A percentile compares a stretch with the other conserved stretches of the same genome.
Evolutionary conservation across 1,284 basidiomycete species (phyloP).

Genomic region (Erythrobasidium hasegawianum): DNA sequence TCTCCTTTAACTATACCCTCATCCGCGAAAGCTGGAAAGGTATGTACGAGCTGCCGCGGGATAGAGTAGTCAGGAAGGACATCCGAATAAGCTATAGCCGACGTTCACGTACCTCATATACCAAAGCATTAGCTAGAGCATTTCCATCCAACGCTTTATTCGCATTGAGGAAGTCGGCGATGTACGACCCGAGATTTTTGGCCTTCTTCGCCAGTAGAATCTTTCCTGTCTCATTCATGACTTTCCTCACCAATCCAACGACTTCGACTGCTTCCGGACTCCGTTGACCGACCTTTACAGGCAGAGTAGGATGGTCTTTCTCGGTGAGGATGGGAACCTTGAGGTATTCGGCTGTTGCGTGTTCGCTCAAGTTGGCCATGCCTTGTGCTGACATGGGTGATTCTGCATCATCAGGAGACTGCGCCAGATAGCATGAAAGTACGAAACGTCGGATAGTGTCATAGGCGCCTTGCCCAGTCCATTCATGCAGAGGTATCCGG

Average conservation of each 20-base stretch:
- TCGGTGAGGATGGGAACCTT: slow-evolving; percentile 66
- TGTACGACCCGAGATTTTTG: slow-evolving; percentile 67
- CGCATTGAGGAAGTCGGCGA: slow-evolving; percentile 62
- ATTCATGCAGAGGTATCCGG: slow-evolving; percentile 63
- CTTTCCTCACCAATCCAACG: slow-evolving; percentile 61
- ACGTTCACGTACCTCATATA: slow-evolving; percentile 59
- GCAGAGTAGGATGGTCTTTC: slow-evolving; percentile 63
- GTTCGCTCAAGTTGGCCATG: slow-evolving; percentile 57
- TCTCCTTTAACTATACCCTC: slow-evolving; percentile 62
- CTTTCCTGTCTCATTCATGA: slow-evolving; percentile 70
- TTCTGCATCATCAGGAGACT: slow-evolving; percentile 49
- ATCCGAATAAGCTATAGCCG: not conserved
- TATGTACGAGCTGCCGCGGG: slow-evolving; percentile 69
- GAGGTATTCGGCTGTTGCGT: slow-evolving; percentile 67
- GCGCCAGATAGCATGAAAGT: slow-evolving; percentile 66
- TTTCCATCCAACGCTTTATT: slow-evolving; percentile 52
- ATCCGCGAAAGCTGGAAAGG: slow-evolving; percentile 71
- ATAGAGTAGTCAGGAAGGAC: no score
- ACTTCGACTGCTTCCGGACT: slow-evolving; percentile 69
- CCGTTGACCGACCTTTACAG: slow-evolving; percentile 66
- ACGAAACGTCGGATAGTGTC: slow-evolving; percentile 69
- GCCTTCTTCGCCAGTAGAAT: slow-evolving; percentile 62
- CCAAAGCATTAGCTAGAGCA: slow-evolving; percentile 54
- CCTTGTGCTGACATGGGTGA: slow-evolving; percentile 59
- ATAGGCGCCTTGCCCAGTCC: slow-evolving; percentile 72